phyloP scores from a whole-genome alignment of 2,329 filamentous ascomycete genomes.

The Aspergillus pseudoglaucus region DNA sequence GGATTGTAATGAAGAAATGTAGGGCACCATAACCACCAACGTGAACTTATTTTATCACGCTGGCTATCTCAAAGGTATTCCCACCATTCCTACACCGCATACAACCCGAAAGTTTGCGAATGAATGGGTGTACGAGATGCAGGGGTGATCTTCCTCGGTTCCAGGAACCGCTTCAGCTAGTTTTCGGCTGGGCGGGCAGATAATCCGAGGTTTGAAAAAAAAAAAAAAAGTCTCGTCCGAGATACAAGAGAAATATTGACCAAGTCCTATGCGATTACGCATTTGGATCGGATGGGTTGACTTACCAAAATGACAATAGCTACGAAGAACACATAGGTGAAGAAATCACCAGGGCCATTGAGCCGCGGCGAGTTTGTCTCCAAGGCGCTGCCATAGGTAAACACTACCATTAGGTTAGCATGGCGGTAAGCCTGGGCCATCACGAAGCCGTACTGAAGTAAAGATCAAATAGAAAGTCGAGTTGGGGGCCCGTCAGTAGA shows the following conservation, averaged over 20 bases:
- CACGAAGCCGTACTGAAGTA: slow-evolving; percentile 55
- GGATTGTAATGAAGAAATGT: slow-evolving; percentile 43
- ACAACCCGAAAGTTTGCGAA: slow-evolving; percentile 54
- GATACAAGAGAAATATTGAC: slow-evolving; percentile 11
- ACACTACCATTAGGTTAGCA: slow-evolving; percentile 49
- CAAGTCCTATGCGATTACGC: slow-evolving; percentile 6
- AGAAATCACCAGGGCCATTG: slow-evolving; percentile 66
- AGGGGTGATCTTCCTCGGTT: slow-evolving; percentile 75
- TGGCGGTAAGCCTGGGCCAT: slow-evolving; percentile 11
- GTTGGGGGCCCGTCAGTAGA: slow-evolving; percentile 49
- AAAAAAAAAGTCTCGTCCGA: slow-evolving; percentile 7
- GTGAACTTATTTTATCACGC: slow-evolving; percentile 47
- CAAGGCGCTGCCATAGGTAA: slow-evolving; percentile 67
- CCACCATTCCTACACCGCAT: slow-evolving; percentile 69
- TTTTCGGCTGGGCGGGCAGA: slow-evolving; percentile 68
- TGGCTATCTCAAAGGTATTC: slow-evolving; percentile 63
- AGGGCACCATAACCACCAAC: slow-evolving; percentile 61
- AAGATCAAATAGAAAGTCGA: slow-evolving; percentile 63
- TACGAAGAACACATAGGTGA: slow-evolving; percentile 74
- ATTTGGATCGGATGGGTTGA: slow-evolving; percentile 16
- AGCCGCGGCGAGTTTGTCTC: slow-evolving; percentile 69
- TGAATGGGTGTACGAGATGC: slow-evolving; percentile 55
- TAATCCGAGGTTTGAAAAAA: slow-evolving; percentile 53
- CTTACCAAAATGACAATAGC: slow-evolving; percentile 71
- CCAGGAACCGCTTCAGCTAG: slow-evolving; percentile 78